Evolutionary conservation across 192 early-diverging fungal species (phyloP).

Genomic region (Coemansia sp.): DNA sequence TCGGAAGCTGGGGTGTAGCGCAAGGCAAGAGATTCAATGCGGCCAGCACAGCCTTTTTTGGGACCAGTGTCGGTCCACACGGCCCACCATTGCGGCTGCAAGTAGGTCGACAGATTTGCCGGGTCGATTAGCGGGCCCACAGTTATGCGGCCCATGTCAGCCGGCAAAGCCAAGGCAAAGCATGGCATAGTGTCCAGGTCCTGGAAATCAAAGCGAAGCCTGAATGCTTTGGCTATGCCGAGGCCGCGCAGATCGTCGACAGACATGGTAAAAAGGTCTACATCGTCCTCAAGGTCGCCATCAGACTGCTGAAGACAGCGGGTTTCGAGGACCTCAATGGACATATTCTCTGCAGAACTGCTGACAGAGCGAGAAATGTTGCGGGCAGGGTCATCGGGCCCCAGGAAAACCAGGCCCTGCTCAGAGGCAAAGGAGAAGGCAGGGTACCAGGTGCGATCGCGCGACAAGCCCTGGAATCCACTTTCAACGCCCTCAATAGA

Average conservation of each 20-base stretch:
- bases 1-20: slow-evolving; percentile 8
- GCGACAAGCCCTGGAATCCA: slow-evolving; percentile 25
- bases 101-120: slow-evolving; percentile 32
- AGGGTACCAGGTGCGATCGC: slow-evolving; percentile 48
- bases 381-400: slow-evolving; percentile 16
- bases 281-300: no score
- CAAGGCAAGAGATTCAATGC: slow-evolving; percentile 1
- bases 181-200: slow-evolving; percentile 39
- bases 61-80: slow-evolving; percentile 14
- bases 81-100: slow-evolving; percentile 47
- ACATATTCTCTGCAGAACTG: not conserved
- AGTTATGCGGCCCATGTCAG: slow-evolving; percentile 18
- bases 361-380: not conserved
- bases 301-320: not conserved
- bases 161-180: slow-evolving; percentile 25
- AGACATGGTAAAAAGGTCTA: not conserved
- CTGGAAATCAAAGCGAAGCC: slow-evolving; percentile 38
- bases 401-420: slow-evolving; percentile 46
- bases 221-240: slow-evolving; percentile 23
- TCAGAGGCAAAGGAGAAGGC: slow-evolving; percentile 43
- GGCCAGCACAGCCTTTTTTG: not conserved
- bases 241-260: slow-evolving; percentile 7
- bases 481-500: slow-evolving; percentile 22
- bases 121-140: slow-evolving; percentile 25
- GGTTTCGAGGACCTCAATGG: not conserved